Conservation (phyloP, 129 eudicot species). For the Apium graveolens region DNA sequence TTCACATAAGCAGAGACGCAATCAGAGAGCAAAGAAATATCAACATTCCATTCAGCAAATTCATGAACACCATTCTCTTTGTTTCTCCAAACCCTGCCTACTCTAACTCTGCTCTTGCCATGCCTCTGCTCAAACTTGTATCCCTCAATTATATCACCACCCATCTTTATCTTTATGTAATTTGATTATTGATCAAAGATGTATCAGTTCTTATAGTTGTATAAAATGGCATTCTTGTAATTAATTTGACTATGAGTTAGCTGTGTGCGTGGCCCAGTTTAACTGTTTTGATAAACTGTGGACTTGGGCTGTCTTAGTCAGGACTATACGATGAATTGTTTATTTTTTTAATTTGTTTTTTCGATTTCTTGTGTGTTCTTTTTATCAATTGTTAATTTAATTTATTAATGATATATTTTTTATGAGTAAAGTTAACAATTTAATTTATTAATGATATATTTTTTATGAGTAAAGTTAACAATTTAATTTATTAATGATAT, state of each 20-base stretch:
- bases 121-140: slow-evolving; percentile 70
- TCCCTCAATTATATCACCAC: slow-evolving; percentile 29
- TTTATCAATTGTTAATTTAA: too few species aligned
- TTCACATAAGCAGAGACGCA: slow-evolving; percentile 52
- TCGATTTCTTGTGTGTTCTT: too few species aligned
- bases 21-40: slow-evolving; percentile 67
- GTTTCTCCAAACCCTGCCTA: slow-evolving; percentile 75
- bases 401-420: too few species aligned
- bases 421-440: too few species aligned
- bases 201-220: not conserved
- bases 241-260: too few species aligned
- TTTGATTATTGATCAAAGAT: not conserved
- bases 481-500: too few species aligned
- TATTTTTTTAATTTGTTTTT: too few species aligned
- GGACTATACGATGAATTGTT: too few species aligned
- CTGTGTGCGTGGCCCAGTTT: too few species aligned
- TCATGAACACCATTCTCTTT: slow-evolving; percentile 34
- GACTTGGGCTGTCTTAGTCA: not conserved
- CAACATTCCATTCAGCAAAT: slow-evolving; percentile 82
- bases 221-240: too few species aligned
- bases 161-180: slow-evolving; percentile 9
- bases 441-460: too few species aligned
- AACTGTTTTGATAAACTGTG: not conserved
- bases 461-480: too few species aligned
- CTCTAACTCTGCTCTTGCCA: slow-evolving; percentile 87